A percentile compares a stretch with the other conserved stretches of the same genome.
Conservation (phyloP, 2,329 filamentous ascomycete genomes). For the Phyllachora maydis region DNA sequence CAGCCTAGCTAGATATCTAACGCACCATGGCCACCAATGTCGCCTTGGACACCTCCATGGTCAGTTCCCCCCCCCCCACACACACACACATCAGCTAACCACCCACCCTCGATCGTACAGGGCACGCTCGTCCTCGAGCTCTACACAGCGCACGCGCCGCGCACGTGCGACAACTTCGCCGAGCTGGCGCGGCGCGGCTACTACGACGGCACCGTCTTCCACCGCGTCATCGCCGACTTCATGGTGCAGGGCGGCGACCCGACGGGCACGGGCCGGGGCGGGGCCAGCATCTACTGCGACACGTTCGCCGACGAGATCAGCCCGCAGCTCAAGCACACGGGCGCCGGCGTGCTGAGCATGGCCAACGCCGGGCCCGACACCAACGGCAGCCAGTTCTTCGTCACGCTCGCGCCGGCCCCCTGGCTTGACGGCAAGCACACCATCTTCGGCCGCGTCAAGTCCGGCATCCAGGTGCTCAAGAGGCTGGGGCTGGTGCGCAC, state of each 20-base stretch:
- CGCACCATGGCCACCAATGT: conserved; percentile 60
- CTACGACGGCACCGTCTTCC: conserved; percentile 73
- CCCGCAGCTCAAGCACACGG: conserved; percentile 64
- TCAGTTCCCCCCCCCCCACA: no score
- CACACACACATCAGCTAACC: conserved; percentile 1
- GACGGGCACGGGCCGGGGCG: conserved; percentile 80
- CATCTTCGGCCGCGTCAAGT: conserved; percentile 82
- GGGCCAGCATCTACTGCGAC: conserved; percentile 74
- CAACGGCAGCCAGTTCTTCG: conserved; percentile 90
- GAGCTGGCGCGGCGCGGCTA: conserved; percentile 67
- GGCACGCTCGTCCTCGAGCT: conserved; percentile 75
- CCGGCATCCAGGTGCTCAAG: conserved; percentile 64
- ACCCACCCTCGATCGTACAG: no score
- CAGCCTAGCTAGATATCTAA: no score
- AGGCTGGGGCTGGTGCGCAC: conserved; percentile 80
- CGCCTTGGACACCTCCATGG: conserved; percentile 46
- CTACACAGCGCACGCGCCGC: conserved; percentile 74
- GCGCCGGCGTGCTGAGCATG: conserved; percentile 88
- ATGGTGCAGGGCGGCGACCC: conserved; percentile 95
- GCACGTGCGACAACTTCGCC: conserved; percentile 73
- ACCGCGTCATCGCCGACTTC: conserved; percentile 88
- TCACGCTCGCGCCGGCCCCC: conserved; percentile 82
- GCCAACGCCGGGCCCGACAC: conserved; percentile 86
- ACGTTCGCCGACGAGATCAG: conserved; percentile 85
- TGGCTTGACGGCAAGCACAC: conserved; percentile 97